Percentiles rank a stretch among this genome's conserved stretches.
These are phyloP conservation scores for Candida labiduridarum DNA, from an alignment of 1,139 yeast species.

Conservation along the genomic window DNA sequence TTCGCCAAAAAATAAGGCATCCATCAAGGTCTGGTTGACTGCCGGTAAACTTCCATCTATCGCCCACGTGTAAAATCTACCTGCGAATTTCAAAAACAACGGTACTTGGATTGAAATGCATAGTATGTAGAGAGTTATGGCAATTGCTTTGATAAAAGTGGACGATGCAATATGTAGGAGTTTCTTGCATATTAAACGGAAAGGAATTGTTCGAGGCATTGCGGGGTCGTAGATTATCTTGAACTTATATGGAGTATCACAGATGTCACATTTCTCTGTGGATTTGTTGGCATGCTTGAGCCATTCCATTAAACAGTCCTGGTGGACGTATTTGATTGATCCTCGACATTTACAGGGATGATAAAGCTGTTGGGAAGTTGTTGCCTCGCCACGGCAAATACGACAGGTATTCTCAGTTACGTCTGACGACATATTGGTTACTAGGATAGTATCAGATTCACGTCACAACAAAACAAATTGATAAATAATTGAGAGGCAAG, in stretches of 20 bases:
- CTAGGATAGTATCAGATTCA: neutral
- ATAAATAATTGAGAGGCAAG: too few species aligned
- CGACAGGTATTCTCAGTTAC: constrained; percentile 59
- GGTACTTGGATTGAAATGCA: constrained; percentile 59
- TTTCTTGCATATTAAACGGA: constrained; percentile 44
- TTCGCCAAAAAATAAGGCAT: constrained; percentile 55
- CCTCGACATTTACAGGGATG: constrained; percentile 97
- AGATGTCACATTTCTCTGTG: constrained; percentile 80
- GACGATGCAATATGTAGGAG: constrained; percentile 31
- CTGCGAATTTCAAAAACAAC: constrained; percentile 54
- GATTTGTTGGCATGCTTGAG: constrained; percentile 63
- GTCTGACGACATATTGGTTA: constrained; percentile 12
- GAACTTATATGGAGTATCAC: constrained; percentile 77
- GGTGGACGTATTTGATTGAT: constrained; percentile 89
- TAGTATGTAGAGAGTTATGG: constrained; percentile 36
- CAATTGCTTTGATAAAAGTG: constrained; percentile 25
- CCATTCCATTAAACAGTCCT: constrained; percentile 92
- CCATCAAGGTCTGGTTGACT: constrained; percentile 32
- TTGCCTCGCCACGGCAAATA: constrained; percentile 91
- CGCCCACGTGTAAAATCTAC: constrained; percentile 55
- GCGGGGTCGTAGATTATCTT: constrained; percentile 68
- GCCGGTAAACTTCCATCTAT: constrained; percentile 54
- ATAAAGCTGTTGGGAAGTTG: constrained; percentile 73
- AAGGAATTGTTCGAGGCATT: constrained; percentile 71
- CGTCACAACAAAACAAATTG: neutral